These are phyloP conservation scores for Dalechampia spathulata DNA, from an alignment of 441 rosid genomes.

Conservation along the genomic window DNA sequence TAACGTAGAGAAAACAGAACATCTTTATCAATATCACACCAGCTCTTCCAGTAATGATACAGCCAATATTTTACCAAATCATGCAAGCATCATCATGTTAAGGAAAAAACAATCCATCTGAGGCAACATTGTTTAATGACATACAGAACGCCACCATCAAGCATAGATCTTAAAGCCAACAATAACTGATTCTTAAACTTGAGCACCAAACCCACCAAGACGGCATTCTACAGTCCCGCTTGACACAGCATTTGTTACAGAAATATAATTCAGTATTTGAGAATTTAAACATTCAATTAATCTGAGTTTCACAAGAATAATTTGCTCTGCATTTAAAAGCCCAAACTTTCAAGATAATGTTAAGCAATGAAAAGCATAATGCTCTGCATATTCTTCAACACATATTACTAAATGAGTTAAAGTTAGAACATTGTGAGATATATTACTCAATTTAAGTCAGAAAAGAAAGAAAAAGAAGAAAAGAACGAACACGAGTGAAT, in stretches of 20 bases:
- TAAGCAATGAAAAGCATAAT: background rate
- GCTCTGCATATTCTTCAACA: background rate
- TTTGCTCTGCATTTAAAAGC: background rate
- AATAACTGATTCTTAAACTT: no score
- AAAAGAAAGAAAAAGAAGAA: background rate
- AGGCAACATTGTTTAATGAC: no score
- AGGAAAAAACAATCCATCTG: no score
- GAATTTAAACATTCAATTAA: background rate
- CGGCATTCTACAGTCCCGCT: no score
- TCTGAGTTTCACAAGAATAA: background rate
- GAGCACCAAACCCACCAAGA: no score
- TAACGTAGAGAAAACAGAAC: background rate
- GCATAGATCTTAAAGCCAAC: no score
- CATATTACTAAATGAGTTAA: no score
- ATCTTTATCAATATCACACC: background rate
- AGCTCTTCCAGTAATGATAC: background rate
- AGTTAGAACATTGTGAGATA: background rate
- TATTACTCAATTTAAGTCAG: background rate
- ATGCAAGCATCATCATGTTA: background rate
- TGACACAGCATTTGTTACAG: no score
- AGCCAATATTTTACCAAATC: slow-evolving; percentile 2
- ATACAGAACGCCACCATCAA: no score
- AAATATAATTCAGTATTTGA: no score
- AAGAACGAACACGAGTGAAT: background rate
- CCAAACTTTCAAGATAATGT: background rate